Evolutionary conservation across 192 early-diverging fungal species (phyloP).

Genomic region (Podila horticola): DNA sequence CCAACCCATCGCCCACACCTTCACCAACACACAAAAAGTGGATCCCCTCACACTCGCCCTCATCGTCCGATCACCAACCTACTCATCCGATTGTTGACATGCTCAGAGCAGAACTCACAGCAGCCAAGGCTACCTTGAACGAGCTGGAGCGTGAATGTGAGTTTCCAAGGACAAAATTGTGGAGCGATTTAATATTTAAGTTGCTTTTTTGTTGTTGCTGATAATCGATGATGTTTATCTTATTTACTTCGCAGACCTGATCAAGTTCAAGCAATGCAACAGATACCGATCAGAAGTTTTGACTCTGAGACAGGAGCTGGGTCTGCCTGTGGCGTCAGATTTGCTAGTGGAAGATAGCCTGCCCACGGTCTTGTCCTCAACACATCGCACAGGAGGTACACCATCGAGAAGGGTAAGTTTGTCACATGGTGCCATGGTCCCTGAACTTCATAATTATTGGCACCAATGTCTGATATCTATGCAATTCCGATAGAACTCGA

Average conservation of each 20-base stretch:
- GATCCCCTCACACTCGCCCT: conserved; percentile 47
- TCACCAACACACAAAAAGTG: conserved; percentile 51
- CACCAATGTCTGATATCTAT: neutral
- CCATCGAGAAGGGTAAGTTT: conserved; percentile 44
- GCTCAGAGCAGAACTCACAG: conserved; percentile 50
- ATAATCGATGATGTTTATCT: neutral
- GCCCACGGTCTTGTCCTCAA: conserved; percentile 36
- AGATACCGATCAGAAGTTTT: conserved; percentile 43
- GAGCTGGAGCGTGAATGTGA: conserved; percentile 55
- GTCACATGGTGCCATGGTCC: neutral
- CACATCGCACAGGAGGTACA: conserved; percentile 43
- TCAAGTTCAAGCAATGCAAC: conserved; percentile 45
- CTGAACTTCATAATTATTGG: neutral
- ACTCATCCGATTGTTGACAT: conserved; percentile 52
- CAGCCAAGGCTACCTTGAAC: conserved; percentile 42
- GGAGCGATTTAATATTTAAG: neutral
- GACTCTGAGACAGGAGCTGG: conserved; percentile 40
- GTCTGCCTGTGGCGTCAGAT: conserved; percentile 40
- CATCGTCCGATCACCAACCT: conserved; percentile 39
- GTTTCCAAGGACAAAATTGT: neutral
- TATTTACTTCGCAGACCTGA: conserved; percentile 18
- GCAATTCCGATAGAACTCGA: conserved; percentile 25
- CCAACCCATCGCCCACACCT: conserved; percentile 44
- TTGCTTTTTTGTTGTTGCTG: too few relatives aligned
- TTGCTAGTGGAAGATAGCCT: conserved; percentile 34